Percentiles rank a stretch among this genome's conserved stretches.
Evolutionary conservation across 352 stramenopile genomes (phyloP).

Genomic region (Globisporangium solare): DNA sequence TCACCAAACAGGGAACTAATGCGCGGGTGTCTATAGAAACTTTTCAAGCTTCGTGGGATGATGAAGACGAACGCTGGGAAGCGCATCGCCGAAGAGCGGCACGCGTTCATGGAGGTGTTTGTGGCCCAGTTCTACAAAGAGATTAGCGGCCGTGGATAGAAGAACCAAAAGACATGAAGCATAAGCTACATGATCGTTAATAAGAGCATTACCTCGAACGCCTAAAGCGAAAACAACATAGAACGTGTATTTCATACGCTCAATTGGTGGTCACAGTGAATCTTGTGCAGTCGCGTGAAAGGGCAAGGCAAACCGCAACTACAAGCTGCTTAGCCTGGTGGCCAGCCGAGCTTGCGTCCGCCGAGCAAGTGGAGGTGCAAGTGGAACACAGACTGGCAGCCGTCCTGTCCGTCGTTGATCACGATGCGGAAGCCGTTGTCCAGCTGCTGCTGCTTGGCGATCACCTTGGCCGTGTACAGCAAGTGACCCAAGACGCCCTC

Average conservation of each 20-base stretch:
- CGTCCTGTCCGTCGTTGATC: slow-evolving; percentile 93
- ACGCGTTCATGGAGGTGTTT: slow-evolving; percentile 86
- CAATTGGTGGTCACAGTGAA: too few species aligned
- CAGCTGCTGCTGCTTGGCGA: slow-evolving; percentile 89
- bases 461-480: slow-evolving; percentile 90
- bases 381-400: slow-evolving; percentile 89
- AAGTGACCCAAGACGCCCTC: slow-evolving; percentile 93
- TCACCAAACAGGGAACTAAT: too few species aligned
- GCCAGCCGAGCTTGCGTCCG: slow-evolving; percentile 92
- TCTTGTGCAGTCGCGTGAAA: too few species aligned
- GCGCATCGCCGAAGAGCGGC: slow-evolving; percentile 72
- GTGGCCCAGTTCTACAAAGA: slow-evolving; percentile 79
- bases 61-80: slow-evolving; percentile 84
- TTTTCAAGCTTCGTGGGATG: slow-evolving; percentile 81
- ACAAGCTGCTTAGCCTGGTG: slow-evolving; percentile 66
- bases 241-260: too few species aligned
- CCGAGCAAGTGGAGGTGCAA: slow-evolving; percentile 95
- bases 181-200: not conserved
- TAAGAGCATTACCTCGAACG: not conserved
- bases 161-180: not conserved
- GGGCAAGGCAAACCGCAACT: too few species aligned
- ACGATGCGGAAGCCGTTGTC: slow-evolving; percentile 95
- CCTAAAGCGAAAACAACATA: too few species aligned
- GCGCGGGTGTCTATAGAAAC: slow-evolving; percentile 46
- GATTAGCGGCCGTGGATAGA: slow-evolving; percentile 39